Evolutionary conservation across 192 early-diverging fungal species (phyloP), one percentile per base, ranked within the genome.

Genomic region (Diversispora epigaea): DNA sequence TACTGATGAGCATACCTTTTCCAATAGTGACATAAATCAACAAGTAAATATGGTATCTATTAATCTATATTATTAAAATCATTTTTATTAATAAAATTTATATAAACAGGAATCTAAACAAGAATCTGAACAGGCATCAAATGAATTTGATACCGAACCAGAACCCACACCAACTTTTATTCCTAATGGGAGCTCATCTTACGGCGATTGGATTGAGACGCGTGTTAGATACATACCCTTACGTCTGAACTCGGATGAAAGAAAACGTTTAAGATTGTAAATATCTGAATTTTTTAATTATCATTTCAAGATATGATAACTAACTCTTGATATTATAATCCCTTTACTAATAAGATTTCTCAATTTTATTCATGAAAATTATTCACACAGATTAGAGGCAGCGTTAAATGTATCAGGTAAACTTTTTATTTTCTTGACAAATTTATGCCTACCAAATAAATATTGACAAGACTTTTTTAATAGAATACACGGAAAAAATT

Each of bases 141-240:
- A 32, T 60, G 57, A 60, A n/a, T 19, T 19, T 15, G 21, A 6
- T 4, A 19, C 15, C 6, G 54, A 4, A 60, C 41, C 47, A 0
- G 49, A 68, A 68, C 11, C 45, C 11, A 22, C 25, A 32, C 25
- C 17, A n/a, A 68, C 17, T 45, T 50, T 68, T 12, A 72, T 78
- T 76, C n/a, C n/a, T n/a, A n/a, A n/a, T n/a, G n/a, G n/a, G n/a
- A n/a, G n/a, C n/a, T 49, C 85, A 4, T 83, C 86, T 19, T 92
- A 89, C 79, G 89, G 89, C 6, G 91, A 91, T 43, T 98, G 93
- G 94, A 90, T 95, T 76, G 80, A 86, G 25, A 89, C 93, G 72
- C 90, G 96, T 4, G 84, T 93, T 73, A 96, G 95, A 84, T 98
- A 87, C 79, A 99, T 98, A 78, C 97, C 97, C 3, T 74, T 99